Evolutionary conservation across 441 rosid genomes (phyloP), one percentile per base, ranked within the genome.

Genomic region (Biscutella auriculata): DNA sequence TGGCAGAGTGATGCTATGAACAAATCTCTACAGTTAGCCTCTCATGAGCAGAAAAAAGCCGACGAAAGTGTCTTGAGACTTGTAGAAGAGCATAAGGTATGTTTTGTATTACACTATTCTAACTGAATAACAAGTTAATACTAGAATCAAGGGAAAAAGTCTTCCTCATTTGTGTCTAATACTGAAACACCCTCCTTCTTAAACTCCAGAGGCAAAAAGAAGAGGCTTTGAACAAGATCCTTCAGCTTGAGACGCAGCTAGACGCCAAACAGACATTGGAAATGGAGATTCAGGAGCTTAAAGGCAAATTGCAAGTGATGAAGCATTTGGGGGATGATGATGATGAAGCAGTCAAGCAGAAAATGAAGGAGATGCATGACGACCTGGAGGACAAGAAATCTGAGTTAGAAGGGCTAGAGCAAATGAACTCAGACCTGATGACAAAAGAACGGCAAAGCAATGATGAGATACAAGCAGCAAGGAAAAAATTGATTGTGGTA

Each of bases 281-380:
- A 67, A 82, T 88, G 89, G 98, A 82, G 68, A 92, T 92, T 62
- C 76, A 78, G 67, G 96, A 88, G 62, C 53, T 92, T 32, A 88
- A 80, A 76, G 95, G 98, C 8, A 84, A 88, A 64, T 28, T 92
- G 23, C 78, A 76, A 73, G 95, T 92, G 71, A 78, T 86, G 85
- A 74, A 84, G 74, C 94, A 88, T 69, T 80, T 92, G 58, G 96
- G 96, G 35, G 77, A 79, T 68, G 75, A 73, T 43, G 84, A 89
- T 76, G 88, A 89, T 69, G 79, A 67, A 32, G 93, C 87, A 2
- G 82, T 81, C 23, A 74, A 79, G 56, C 54, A 70, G 40, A 79
- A 79, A 75, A 77, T 89, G 81, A 66, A 84, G 68, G 88, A 82
- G 57, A 82, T 89, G 90, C 65, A 26, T 14, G 83, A 79, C 10